These are phyloP conservation scores for Ceratocystis variospora DNA, from an alignment of 2,329 filamentous ascomycete genomes.

Conservation along the genomic window DNA sequence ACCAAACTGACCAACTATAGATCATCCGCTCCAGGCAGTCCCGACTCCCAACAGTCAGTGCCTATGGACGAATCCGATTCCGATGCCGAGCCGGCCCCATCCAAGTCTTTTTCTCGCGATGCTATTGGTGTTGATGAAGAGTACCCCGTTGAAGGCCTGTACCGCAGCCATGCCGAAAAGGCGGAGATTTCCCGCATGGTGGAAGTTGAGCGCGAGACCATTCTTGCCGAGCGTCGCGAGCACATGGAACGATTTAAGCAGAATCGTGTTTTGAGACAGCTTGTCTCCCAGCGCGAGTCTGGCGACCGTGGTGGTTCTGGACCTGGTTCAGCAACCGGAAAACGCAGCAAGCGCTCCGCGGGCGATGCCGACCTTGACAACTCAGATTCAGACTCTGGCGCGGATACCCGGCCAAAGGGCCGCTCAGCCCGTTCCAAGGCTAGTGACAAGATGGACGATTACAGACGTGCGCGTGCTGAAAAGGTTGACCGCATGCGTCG, in stretches of 20 bases:
- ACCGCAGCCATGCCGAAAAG: slow-evolving; percentile 59
- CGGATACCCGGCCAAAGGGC: slow-evolving; percentile 51
- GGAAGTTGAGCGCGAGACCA: slow-evolving; percentile 80
- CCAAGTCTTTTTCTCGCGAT: slow-evolving; percentile 31
- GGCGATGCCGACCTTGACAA: slow-evolving; percentile 68
- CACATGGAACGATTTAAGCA: slow-evolving; percentile 72
- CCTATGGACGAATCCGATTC: slow-evolving; percentile 85
- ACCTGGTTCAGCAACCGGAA: slow-evolving; percentile 32
- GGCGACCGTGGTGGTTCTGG: slow-evolving; percentile 38
- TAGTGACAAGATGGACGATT: slow-evolving; percentile 35
- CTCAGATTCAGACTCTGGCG: slow-evolving; percentile 49
- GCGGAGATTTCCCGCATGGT: slow-evolving; percentile 69
- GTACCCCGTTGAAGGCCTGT: slow-evolving; percentile 82
- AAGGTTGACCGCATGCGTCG: slow-evolving; percentile 51
- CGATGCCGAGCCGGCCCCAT: slow-evolving; percentile 35
- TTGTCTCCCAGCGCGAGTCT: slow-evolving; percentile 54
- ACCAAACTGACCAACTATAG: slow-evolving; percentile 30
- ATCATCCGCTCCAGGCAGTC: slow-evolving; percentile 55
- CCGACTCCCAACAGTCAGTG: slow-evolving; percentile 63
- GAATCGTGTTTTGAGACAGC: slow-evolving; percentile 65
- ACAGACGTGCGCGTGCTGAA: slow-evolving; percentile 48
- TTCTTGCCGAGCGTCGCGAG: slow-evolving; percentile 74
- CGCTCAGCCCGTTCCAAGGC: slow-evolving; percentile 28
- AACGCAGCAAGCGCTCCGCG: slow-evolving; percentile 64
- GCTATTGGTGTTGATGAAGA: slow-evolving; percentile 41